phyloP scores from a whole-genome alignment of 257 asterid species.

The Nicotiana paniculata region DNA sequence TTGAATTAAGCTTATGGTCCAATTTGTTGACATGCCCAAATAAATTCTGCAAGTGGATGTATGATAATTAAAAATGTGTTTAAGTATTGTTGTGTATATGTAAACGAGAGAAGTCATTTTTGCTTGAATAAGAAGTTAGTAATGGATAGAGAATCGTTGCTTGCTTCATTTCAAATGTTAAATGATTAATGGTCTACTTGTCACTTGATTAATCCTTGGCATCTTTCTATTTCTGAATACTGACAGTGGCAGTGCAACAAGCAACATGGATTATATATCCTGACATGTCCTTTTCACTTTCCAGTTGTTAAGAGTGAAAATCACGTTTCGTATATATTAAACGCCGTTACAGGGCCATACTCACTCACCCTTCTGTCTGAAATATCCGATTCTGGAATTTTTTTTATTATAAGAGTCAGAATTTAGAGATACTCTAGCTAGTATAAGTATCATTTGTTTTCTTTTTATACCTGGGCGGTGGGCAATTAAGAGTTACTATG shows the following conservation, averaged over 20 bases:
- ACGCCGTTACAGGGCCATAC: not conserved
- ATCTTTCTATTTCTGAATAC: not conserved
- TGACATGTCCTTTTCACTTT: not conserved
- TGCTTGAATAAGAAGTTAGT: not conserved
- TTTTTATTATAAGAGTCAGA: too few species aligned
- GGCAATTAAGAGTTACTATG: too few species aligned
- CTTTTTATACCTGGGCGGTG: too few species aligned
- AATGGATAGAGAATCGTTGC: not conserved
- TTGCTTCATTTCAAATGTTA: not conserved
- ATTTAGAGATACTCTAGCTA: too few species aligned
- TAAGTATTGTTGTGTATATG: not conserved
- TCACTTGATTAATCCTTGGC: not conserved
- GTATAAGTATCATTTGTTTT: too few species aligned
- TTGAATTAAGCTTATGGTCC: too few species aligned
- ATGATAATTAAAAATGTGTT: too few species aligned
- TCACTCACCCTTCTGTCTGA: not conserved
- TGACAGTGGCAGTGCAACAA: not conserved
- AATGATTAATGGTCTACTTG: not conserved
- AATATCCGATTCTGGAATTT: not conserved
- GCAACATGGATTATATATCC: not conserved
- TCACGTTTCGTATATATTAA: not conserved
- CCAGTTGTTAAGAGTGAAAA: constrained; percentile 7
- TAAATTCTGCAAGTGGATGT: too few species aligned
- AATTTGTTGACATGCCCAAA: too few species aligned
- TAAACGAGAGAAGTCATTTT: not conserved